Conservation (phyloP, 257 asterid genomes). For the Solanum virginianum region DNA sequence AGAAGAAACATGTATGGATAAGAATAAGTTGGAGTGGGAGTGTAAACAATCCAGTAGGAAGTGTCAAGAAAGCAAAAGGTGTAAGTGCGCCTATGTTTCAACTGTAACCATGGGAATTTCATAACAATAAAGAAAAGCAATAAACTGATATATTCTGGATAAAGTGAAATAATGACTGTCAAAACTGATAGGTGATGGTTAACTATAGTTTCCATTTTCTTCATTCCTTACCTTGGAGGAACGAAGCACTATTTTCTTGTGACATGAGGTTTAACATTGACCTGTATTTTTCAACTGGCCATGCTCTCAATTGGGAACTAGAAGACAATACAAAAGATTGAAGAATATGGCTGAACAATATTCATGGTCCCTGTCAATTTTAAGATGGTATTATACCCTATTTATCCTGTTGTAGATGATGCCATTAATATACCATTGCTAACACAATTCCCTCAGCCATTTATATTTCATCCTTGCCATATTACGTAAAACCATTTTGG, state of each 20-base stretch:
- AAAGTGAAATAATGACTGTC: background rate
- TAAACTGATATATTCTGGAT: background rate
- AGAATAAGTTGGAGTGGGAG: background rate
- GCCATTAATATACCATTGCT: background rate
- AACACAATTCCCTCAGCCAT: background rate
- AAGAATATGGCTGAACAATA: background rate
- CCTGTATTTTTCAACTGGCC: background rate
- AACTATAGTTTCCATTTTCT: background rate
- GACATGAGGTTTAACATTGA: background rate
- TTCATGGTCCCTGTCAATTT: background rate
- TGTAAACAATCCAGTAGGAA: background rate
- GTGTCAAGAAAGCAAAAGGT: background rate
- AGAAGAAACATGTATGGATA: background rate
- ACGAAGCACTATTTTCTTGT: background rate
- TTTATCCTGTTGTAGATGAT: background rate
- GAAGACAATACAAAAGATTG: background rate
- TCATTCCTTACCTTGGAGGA: background rate
- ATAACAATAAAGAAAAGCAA: background rate
- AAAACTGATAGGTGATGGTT: background rate
- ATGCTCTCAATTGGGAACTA: background rate
- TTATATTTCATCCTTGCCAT: background rate
- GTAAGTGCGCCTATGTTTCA: background rate
- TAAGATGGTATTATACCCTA: background rate
- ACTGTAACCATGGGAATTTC: background rate
- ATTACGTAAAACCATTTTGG: background rate